These are phyloP conservation scores for Leishmania tropica DNA, from an alignment of 208 protist genomes.

Conservation along the genomic window DNA sequence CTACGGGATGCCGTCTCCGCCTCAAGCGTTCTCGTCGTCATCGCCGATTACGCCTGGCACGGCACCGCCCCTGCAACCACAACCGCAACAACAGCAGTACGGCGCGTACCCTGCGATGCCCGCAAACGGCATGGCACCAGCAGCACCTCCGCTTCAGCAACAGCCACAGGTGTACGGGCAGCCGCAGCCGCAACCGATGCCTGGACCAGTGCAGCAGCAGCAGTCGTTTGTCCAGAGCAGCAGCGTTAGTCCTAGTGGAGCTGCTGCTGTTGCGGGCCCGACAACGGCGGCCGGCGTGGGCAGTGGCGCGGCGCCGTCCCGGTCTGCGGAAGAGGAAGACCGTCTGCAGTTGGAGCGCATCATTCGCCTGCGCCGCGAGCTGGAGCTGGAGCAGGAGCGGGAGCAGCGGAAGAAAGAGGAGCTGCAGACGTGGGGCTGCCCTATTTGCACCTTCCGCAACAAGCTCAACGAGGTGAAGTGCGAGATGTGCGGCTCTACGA, in stretches of 20 bases:
- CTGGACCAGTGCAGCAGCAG: constrained; percentile 2
- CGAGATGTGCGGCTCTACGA: constrained; percentile 65
- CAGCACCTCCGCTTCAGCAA: constrained; percentile 6
- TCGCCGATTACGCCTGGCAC: neutral
- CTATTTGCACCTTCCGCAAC: constrained; percentile 81
- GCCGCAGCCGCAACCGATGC: neutral
- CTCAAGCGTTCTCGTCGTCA: neutral
- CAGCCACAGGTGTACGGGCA: constrained; percentile 14
- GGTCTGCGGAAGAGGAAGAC: constrained; percentile 68
- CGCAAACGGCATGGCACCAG: neutral
- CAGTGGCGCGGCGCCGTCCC: neutral
- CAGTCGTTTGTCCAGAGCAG: neutral
- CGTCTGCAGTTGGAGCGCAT: constrained; percentile 80
- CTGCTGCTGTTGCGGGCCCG: neutral
- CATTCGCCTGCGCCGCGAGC: constrained; percentile 75
- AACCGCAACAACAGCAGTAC: constrained; percentile 12
- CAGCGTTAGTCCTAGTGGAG: constrained; percentile 2
- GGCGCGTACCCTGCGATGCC: neutral
- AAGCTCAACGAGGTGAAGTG: constrained; percentile 45
- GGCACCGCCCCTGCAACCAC: constrained; percentile 2
- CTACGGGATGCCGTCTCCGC: neutral
- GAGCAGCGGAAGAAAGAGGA: constrained; percentile 70
- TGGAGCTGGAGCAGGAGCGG: constrained; percentile 75
- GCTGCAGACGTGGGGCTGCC: constrained; percentile 77
- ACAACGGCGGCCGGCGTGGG: neutral